Evolutionary conservation across 2,329 filamentous ascomycete species (phyloP), one percentile per base, ranked within the genome.

Genomic region (Ceratocystis ficicola): DNA sequence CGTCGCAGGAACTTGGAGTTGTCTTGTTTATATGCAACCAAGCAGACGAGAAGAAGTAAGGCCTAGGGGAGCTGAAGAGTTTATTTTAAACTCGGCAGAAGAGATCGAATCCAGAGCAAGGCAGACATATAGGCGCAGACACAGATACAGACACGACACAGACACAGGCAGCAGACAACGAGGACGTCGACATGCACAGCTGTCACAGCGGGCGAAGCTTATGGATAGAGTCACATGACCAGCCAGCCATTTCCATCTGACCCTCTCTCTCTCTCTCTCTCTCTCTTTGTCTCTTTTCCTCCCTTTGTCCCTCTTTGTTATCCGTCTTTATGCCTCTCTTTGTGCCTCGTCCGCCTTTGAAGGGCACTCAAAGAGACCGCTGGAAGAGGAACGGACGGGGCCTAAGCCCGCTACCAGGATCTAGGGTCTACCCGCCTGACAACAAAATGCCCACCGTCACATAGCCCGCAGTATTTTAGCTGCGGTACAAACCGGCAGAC

Each of bases 331-430:
- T 41, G 12, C 10, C 36, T 12, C 10, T 15, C 36, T 12, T 41
- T 41, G 36, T 4, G 36, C 36, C 17, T 22, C 20, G 5, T 50
- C 12, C 1, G 15, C 36, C 36, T 10, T 41, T 41, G 36, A 15
- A 41, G 12, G 36, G 36, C 10, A 41, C 36, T 41, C 36, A 52
- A 52, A 7, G 17, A 57, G 52, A 32, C 25, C 12, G 20, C n/a
- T 25, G 20, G 30, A 30, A 32, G 22, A 30, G 8, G 22, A 30
- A 20, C 52, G 17, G 22, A 57, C 52, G 25, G 20, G 52, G 52
- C 28, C 52, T 28, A 57, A 57, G 52, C 52, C 52, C 52, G 52
- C 52, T 17, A 28, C 52, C 7, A 57, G 52, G 52, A 57, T 57
- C 52, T n/a, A 57, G 52, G 52, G 25, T 32, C 52, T 57, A 57